phyloP scores from a whole-genome alignment of 805 yeast species.

The Candida silvatica region DNA sequence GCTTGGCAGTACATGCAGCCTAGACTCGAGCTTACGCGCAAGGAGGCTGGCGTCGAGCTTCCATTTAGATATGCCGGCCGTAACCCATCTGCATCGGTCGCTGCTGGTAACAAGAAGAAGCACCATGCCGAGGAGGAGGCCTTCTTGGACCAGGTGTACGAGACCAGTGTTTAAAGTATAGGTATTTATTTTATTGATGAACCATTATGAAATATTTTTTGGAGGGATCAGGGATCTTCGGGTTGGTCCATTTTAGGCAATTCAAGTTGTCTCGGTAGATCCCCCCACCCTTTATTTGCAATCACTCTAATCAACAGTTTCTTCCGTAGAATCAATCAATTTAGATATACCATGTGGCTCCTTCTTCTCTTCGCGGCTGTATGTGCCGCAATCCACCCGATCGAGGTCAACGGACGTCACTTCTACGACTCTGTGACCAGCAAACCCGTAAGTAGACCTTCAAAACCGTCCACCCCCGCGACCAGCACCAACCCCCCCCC shows the following conservation, averaged over 20 bases:
- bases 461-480: no score
- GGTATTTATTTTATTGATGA: no score
- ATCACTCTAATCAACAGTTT: no score
- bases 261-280: not conserved
- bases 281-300: no score
- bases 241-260: not conserved
- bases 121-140: conserved; percentile 85
- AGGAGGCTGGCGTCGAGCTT: conserved; percentile 58
- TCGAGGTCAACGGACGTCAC: conserved; percentile 57
- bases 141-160: conserved; percentile 66
- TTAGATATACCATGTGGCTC: no score
- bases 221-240: no score
- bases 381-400: conserved; percentile 42
- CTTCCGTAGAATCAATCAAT: no score
- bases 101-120: conserved; percentile 90
- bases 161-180: not conserved
- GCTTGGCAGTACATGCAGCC: conserved; percentile 74
- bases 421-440: conserved; percentile 70
- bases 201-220: no score
- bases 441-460: conserved; percentile 51
- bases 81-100: conserved; percentile 96
- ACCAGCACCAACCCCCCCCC: no score
- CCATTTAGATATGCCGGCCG: conserved; percentile 87
- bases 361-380: no score
- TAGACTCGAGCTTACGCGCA: conserved; percentile 69